Conservation (phyloP, 176 grass and related monocot species). For the Bothriochloa decipiens region DNA sequence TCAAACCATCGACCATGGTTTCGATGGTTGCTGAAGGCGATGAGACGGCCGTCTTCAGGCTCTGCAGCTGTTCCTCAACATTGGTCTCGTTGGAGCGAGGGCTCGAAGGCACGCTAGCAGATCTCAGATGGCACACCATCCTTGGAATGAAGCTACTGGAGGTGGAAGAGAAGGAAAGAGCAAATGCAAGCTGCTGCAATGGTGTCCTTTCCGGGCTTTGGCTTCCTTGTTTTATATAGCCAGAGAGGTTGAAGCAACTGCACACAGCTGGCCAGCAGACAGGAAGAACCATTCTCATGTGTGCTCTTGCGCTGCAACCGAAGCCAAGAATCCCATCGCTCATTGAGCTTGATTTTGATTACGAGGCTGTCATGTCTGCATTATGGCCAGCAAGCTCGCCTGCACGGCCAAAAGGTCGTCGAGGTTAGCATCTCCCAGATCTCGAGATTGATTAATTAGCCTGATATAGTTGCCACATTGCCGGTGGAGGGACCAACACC, state of each 20-base stretch:
- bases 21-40: conserved; percentile 10
- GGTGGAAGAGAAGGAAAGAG: neutral
- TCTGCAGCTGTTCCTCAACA: conserved; percentile 29
- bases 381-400: neutral
- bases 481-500: neutral
- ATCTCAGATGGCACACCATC: neutral
- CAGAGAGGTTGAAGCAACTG: neutral
- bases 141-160: neutral
- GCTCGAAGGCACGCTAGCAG: neutral
- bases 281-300: conserved; percentile 11
- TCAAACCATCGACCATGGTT: conserved; percentile 21
- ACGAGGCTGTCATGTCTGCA: neutral
- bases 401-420: neutral
- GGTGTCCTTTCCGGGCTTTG: neutral
- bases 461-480: neutral
- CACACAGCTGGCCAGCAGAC: neutral
- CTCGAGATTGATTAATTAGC: neutral
- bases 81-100: neutral
- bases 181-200: neutral
- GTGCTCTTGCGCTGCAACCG: neutral
- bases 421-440: neutral
- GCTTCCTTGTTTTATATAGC: conserved; percentile 25
- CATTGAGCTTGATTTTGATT: neutral
- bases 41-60: conserved; percentile 25
- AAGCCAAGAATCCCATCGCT: neutral